Percentiles rank a stretch among this genome's conserved stretches.
Evolutionary conservation across 2,329 filamentous ascomycete genomes (phyloP).

Genomic region (Pseudopyricularia cyperi): DNA sequence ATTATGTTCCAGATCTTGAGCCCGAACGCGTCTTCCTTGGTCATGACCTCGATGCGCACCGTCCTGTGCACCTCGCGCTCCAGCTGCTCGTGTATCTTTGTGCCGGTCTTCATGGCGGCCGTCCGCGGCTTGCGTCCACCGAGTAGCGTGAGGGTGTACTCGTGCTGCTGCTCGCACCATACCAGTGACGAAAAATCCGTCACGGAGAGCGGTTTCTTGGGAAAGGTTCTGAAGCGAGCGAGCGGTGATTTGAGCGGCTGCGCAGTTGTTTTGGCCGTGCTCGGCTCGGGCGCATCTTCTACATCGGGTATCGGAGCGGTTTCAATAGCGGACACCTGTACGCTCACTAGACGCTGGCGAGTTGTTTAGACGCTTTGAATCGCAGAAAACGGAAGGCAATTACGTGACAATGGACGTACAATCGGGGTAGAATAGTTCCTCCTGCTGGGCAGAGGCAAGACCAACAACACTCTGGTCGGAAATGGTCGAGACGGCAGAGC

Average conservation of each 20-base stretch:
- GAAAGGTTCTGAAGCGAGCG: conserved; percentile 64
- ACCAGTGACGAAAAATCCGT: conserved; percentile 79
- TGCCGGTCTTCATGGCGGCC: conserved; percentile 71
- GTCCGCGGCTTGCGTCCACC: conserved; percentile 65
- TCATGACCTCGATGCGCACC: conserved; percentile 58
- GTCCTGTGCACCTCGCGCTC: conserved; percentile 77
- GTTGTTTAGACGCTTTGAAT: conserved; percentile 43
- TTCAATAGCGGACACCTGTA: conserved; percentile 18
- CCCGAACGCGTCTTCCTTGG: conserved; percentile 71
- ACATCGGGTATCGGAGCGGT: conserved; percentile 1
- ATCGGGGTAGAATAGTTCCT: conserved; percentile 33
- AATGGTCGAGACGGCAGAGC: conserved; percentile 2
- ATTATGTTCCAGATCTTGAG: conserved; percentile 83
- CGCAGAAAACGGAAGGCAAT: too few relatives aligned
- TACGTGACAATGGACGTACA: conserved; percentile 27
- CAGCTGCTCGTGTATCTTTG: conserved; percentile 65
- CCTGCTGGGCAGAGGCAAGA: not conserved
- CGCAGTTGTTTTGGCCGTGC: conserved; percentile 9
- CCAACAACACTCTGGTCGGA: not conserved
- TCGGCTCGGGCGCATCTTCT: not conserved
- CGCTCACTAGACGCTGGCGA: conserved; percentile 50
- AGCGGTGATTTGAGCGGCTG: conserved; percentile 40
- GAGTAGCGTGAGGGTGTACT: conserved; percentile 65
- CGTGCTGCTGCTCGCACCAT: conserved; percentile 95
- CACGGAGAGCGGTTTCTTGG: conserved; percentile 70